A percentile compares a stretch with the other conserved stretches of the same genome.
phyloP scores from a whole-genome alignment of 2,329 filamentous ascomycete species.

The Hysterium pulicare region DNA sequence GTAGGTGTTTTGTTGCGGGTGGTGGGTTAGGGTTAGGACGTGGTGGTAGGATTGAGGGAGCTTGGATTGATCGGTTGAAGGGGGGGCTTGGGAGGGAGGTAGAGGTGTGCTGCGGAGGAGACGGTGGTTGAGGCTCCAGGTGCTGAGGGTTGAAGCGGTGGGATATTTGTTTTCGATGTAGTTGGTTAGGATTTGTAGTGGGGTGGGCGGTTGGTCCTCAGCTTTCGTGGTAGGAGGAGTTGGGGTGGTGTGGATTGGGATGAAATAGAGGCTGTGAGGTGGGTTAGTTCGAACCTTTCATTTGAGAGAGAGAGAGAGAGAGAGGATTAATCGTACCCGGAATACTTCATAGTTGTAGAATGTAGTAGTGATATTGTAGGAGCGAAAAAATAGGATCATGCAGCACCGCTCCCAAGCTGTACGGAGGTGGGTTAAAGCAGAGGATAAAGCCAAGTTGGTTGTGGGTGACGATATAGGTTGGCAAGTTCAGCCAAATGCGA shows the following conservation, averaged over 20 bases:
- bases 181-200: constrained; percentile 7
- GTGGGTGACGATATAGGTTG: too few species aligned
- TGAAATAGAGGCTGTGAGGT: constrained; percentile 11
- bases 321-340: constrained; percentile 1
- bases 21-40: constrained; percentile 8
- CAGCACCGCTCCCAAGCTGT: too few species aligned
- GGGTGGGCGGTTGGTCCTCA: too few species aligned
- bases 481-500: too few species aligned
- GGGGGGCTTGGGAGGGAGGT: not conserved
- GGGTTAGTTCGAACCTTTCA: not conserved
- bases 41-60: constrained; percentile 10
- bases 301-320: not conserved
- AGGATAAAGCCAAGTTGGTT: too few species aligned
- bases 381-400: not conserved
- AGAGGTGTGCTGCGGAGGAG: constrained; percentile 9
- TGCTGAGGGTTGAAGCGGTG: not conserved
- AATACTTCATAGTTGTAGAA: constrained; percentile 2
- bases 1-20: constrained; percentile 6
- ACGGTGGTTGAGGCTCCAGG: constrained; percentile 9
- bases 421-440: not conserved
- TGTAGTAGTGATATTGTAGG: not conserved
- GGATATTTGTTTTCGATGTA: constrained; percentile 4
- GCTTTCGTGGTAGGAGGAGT: not conserved
- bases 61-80: not conserved
- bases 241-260: constrained; percentile 4